Percentiles rank a stretch among this genome's conserved stretches.
These are phyloP conservation scores for Jaltomata sinuosa DNA, from an alignment of 257 asterid species.

Conservation along the genomic window DNA sequence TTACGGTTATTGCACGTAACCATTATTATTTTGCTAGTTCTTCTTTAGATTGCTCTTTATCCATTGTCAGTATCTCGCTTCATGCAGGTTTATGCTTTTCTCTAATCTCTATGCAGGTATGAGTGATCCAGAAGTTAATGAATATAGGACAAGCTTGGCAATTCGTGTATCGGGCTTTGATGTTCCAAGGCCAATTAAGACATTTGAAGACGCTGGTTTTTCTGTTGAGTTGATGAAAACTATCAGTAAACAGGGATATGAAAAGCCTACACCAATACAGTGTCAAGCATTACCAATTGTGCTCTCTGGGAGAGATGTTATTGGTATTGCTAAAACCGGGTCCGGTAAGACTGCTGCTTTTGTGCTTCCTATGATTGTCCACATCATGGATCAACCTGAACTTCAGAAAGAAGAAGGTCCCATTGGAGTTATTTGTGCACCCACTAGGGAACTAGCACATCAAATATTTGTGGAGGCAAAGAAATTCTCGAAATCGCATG, in stretches of 20 bases:
- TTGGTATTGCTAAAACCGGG: constrained; percentile 97
- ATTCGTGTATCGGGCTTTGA: constrained; percentile 94
- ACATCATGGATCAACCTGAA: constrained; percentile 97
- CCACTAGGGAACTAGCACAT: constrained; percentile 97
- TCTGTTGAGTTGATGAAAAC: constrained; percentile 80
- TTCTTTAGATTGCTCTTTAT: neutral
- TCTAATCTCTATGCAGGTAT: constrained; percentile 38
- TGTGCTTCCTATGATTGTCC: constrained; percentile 92
- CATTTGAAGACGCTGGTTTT: constrained; percentile 86
- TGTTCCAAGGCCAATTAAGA: constrained; percentile 80
- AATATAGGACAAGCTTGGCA: constrained; percentile 65
- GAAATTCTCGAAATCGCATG: constrained; percentile 75
- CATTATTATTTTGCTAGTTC: neutral
- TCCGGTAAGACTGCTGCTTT: constrained; percentile 97
- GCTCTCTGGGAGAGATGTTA: constrained; percentile 92
- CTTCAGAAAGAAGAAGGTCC: constrained; percentile 93
- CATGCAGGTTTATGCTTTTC: constrained; percentile 1
- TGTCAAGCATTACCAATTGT: constrained; percentile 92
- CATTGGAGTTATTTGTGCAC: constrained; percentile 96
- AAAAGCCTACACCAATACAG: constrained; percentile 91
- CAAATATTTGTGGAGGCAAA: constrained; percentile 93
- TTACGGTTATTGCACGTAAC: neutral
- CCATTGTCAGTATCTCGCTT: neutral
- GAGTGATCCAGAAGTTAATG: constrained; percentile 69
- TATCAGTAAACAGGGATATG: constrained; percentile 81